Base-by-base conservation (phyloP, 2,329 filamentous ascomycete genomes). In the Ampelomyces quisqualis region DNA sequence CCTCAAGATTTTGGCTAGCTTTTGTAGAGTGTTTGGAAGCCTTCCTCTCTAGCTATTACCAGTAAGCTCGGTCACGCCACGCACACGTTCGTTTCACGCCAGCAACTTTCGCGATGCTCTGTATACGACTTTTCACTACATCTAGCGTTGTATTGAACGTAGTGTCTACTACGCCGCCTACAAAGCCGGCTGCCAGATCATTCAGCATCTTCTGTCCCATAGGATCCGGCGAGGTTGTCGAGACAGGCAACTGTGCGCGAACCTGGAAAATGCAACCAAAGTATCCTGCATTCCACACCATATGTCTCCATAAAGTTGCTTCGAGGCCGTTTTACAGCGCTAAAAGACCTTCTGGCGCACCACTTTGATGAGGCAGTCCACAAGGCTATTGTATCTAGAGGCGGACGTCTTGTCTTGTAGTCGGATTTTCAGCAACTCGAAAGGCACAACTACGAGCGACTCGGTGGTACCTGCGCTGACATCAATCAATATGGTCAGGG, bases 251-350 rank as follows among this genome's bases (percentile, higher is more conserved):
- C 37, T 55, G 51, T 11, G 49, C 45, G 11, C 60, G 45, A 5
- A 64, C 60, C 14, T 61, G 58, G 35, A 62, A 64, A 15, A 64
- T 62, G 27, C 60, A 64, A 5, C 60, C 60, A 45, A 64, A 64
- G 36, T 64, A 64, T 4, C 58, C 60, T 2, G 60, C 58, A 23
- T 64, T 64, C 58, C 60, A 64, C 5, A 64, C 58, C 5, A 64
- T 59, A 27, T 64, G 60, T 13, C 60, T 37, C 60, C 60, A 64
- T 2, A 64, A 45, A 20, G 60, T 64, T 4, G 57, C 57, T 43
- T 64, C 60, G 26, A 64, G 62, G 20, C 60, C 60, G 24, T 64
- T 62, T 31, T 64, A 64, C 2, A 64, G 47, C 3, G 58, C 60
- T 14, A 55, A 28, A 7, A 45, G 42, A 5, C 60, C 60, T 48